Evolutionary conservation across 78 protist genomes (phyloP).

Genomic region (Mastigamoeba balamuthi): DNA sequence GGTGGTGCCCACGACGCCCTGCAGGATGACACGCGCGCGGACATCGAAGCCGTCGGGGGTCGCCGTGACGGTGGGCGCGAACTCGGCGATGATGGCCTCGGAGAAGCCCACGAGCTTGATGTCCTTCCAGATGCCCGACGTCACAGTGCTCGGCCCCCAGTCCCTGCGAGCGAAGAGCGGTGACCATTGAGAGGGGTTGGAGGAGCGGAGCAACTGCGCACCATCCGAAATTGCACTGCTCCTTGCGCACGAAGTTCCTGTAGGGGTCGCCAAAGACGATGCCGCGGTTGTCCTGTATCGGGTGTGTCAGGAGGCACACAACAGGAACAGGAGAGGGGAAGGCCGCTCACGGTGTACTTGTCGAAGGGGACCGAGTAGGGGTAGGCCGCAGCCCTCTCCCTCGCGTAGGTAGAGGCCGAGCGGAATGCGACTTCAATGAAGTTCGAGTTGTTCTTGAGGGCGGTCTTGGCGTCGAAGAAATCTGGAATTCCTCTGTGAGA

Average conservation of each 20-base stretch:
- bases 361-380: constrained; percentile 15
- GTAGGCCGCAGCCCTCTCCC: neutral
- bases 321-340: too few species aligned
- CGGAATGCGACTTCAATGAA: neutral
- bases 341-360: too few species aligned
- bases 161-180: too few species aligned
- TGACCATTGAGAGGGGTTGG: too few species aligned
- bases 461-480: neutral
- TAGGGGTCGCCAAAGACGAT: neutral
- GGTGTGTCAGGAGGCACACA: too few species aligned
- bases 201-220: too few species aligned
- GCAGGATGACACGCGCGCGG: too few species aligned
- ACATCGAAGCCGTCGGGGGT: too few species aligned
- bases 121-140: neutral
- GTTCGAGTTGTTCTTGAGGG: neutral
- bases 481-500: neutral
- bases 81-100: neutral
- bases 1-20: too few species aligned
- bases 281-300: neutral
- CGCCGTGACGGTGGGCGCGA: neutral
- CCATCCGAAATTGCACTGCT: constrained; percentile 1
- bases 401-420: neutral
- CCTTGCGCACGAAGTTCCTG: constrained; percentile 7
- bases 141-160: constrained; percentile 21
- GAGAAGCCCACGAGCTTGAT: neutral